Evolutionary conservation across 108 stramenopile species (phyloP).

Genomic region (Licmophora abbreviata): DNA sequence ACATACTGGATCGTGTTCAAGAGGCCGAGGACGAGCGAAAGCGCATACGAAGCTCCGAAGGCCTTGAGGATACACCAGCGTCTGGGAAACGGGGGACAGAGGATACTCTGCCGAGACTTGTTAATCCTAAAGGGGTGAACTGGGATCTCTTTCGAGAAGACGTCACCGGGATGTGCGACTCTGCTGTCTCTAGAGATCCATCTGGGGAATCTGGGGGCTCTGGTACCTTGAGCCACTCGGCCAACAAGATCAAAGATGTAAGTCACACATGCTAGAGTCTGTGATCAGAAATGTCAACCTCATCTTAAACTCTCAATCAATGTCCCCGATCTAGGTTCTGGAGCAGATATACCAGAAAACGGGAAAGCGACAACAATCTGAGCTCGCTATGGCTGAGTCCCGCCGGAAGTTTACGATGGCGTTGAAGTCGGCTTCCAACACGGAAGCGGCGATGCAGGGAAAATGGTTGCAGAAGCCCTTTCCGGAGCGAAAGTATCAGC

Average conservation of each 20-base stretch:
- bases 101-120: slow-evolving; percentile 18
- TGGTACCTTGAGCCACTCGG: slow-evolving; percentile 47
- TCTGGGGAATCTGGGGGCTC: slow-evolving; percentile 5
- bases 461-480: slow-evolving; percentile 59
- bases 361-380: slow-evolving; percentile 37
- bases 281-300: no score
- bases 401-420: slow-evolving; percentile 36
- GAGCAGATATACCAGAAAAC: slow-evolving; percentile 53
- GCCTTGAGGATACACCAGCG: slow-evolving; percentile 1
- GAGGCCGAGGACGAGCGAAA: slow-evolving; percentile 29
- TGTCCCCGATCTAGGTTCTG: no score
- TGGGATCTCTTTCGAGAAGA: slow-evolving; percentile 68
- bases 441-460: slow-evolving; percentile 68
- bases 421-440: slow-evolving; percentile 39
- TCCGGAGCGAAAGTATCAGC: slow-evolving; percentile 68
- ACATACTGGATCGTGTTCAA: slow-evolving; percentile 49
- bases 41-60: slow-evolving; percentile 1
- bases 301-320: no score
- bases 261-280: no score
- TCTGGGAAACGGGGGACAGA: slow-evolving; percentile 1
- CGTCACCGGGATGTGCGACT: slow-evolving; percentile 63
- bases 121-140: slow-evolving; percentile 56
- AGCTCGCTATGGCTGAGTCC: slow-evolving; percentile 54
- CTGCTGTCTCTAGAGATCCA: slow-evolving; percentile 41
- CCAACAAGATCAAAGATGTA: slow-evolving; percentile 49